Evolutionary conservation across 495 filamentous ascomycete genomes (phyloP).

Genomic region (Hypomontagnella monticulosa): DNA sequence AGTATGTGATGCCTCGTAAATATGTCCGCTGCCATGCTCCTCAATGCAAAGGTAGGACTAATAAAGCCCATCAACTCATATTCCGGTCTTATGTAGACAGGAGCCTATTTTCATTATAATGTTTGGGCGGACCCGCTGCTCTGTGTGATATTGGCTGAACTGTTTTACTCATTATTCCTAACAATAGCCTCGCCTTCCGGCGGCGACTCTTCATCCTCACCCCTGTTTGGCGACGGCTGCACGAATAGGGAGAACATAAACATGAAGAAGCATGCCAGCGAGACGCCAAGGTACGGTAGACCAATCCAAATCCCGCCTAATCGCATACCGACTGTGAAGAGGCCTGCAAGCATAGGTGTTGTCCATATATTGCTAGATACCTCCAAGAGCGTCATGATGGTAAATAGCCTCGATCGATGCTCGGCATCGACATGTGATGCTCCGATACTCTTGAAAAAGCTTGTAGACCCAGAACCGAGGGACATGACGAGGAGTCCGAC

Average conservation of each 20-base stretch:
- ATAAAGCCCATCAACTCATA: too few species aligned
- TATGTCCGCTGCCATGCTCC: too few species aligned
- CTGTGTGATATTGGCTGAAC: too few species aligned
- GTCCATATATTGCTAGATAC: constrained; percentile 41
- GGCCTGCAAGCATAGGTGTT: constrained; percentile 40
- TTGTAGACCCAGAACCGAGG: constrained; percentile 39
- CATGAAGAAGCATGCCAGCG: constrained; percentile 38
- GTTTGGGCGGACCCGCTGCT: too few species aligned
- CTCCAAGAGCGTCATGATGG: constrained; percentile 38
- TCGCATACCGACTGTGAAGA: constrained; percentile 46
- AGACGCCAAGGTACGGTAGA: constrained; percentile 45
- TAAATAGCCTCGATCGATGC: constrained; percentile 43
- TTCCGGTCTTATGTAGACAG: too few species aligned
- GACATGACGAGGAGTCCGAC: constrained; percentile 42
- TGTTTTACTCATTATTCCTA: neutral
- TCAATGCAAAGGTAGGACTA: too few species aligned
- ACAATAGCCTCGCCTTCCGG: neutral
- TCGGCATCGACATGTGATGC: constrained; percentile 36
- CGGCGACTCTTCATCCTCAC: constrained; percentile 25
- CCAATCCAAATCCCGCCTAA: constrained; percentile 45
- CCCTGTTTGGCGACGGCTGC: constrained; percentile 10
- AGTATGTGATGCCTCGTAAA: too few species aligned
- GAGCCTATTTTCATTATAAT: too few species aligned
- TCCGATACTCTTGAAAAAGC: constrained; percentile 44
- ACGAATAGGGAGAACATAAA: constrained; percentile 38